These are phyloP conservation scores for Sclerotiophoma versabilis DNA, from an alignment of 2,329 filamentous ascomycete genomes.

Conservation along the genomic window DNA sequence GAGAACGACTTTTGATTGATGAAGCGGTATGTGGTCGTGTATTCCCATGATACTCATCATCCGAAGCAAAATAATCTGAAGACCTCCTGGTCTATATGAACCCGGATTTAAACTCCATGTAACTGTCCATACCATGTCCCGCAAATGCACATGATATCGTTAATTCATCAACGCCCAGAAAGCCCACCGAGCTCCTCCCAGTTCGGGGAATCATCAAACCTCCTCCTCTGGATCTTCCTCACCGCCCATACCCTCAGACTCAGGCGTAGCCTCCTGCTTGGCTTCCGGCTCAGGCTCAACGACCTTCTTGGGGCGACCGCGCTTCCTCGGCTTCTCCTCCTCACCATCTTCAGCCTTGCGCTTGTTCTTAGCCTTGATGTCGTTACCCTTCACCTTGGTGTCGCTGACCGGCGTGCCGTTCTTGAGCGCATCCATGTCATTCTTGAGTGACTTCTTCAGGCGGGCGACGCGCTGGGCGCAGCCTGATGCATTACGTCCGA, in stretches of 20 bases:
- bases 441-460: conserved; percentile 16
- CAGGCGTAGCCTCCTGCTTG: neutral
- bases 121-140: too few relatives aligned
- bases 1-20: too few relatives aligned
- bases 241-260: neutral
- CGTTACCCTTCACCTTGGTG: conserved; percentile 19
- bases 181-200: too few relatives aligned
- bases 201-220: too few relatives aligned
- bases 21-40: too few relatives aligned
- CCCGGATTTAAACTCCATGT: too few relatives aligned
- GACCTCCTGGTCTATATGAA: too few relatives aligned
- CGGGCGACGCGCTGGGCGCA: conserved; percentile 25
- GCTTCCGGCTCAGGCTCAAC: neutral
- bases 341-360: conserved; percentile 22
- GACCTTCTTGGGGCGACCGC: conserved; percentile 11
- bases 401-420: neutral
- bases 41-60: too few relatives aligned
- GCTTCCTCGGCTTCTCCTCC: conserved; percentile 10
- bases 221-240: too few relatives aligned
- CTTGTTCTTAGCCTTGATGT: conserved; percentile 22
- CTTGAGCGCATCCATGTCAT: conserved; percentile 3
- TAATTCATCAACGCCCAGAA: too few relatives aligned
- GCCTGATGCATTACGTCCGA: conserved; percentile 23
- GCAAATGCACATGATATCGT: too few relatives aligned
- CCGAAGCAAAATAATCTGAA: too few relatives aligned